Base-by-base conservation (phyloP, 225 moss, liverwort and hornwort species). In the Lunularia cruciata region DNA sequence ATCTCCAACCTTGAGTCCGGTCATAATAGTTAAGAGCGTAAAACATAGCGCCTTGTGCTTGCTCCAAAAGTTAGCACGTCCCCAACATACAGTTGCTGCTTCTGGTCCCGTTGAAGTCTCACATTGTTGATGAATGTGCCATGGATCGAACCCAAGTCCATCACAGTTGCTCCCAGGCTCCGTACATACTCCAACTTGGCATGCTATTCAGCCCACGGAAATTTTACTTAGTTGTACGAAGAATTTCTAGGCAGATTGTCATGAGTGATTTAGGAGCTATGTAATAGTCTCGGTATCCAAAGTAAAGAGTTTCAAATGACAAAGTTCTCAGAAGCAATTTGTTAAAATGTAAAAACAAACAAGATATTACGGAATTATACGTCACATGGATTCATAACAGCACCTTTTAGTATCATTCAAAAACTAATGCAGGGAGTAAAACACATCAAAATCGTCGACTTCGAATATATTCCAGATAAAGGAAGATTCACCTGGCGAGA, bases 401-500 rank as follows among this genome's bases (percentile, higher is more conserved):
- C n/a, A n/a, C n/a, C n/a, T n/a, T n/a, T n/a, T n/a, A n/a, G n/a
- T n/a, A n/a, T n/a, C n/a, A n/a, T n/a, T n/a, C n/a, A n/a, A n/a
- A n/a, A n/a, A n/a, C n/a, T n/a, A n/a, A n/a, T n/a, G n/a, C n/a
- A n/a, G n/a, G n/a, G n/a, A n/a, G n/a, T n/a, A n/a, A n/a, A n/a
- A n/a, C n/a, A n/a, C n/a, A n/a, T n/a, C n/a, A n/a, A n/a, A n/a
- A n/a, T n/a, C n/a, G n/a, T n/a, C n/a, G n/a, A n/a, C n/a, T n/a
- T n/a, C n/a, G n/a, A n/a, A n/a, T n/a, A n/a, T n/a, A n/a, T n/a
- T n/a, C n/a, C n/a, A n/a, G n/a, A n/a, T n/a, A n/a, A n/a, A n/a
- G n/a, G n/a, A n/a, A n/a, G n/a, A n/a, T n/a, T n/a, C 8, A 83
- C 83, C 83, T 75, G 79, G 25, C 83, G 83, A 60, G 83, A 84